phyloP scores from a whole-genome alignment of 2,329 filamentous ascomycete species.

The Monosporascus sp. region DNA sequence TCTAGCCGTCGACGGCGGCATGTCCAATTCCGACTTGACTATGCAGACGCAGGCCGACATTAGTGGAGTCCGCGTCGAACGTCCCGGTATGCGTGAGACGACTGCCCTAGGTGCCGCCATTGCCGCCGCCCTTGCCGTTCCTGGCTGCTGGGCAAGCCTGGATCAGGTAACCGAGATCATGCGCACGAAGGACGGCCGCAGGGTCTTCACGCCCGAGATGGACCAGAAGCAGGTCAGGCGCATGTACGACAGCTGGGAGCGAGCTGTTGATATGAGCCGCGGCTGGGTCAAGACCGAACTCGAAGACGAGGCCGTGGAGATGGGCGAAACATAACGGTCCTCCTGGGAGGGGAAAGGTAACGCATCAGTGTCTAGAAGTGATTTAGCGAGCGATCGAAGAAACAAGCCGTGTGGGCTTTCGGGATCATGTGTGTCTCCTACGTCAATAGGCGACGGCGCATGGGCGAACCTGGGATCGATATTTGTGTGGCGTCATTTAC shows the following conservation, averaged over 20 bases:
- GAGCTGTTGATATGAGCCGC: constrained; percentile 54
- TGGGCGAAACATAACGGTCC: not conserved
- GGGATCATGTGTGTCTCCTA: not conserved
- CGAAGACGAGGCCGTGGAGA: constrained; percentile 16
- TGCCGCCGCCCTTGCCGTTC: constrained; percentile 73
- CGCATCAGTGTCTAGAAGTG: not conserved
- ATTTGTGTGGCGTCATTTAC: not conserved
- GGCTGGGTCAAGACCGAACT: constrained; percentile 42
- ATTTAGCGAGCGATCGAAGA: not conserved
- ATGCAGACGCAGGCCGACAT: constrained; percentile 92
- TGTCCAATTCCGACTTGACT: constrained; percentile 81
- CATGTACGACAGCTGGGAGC: constrained; percentile 49
- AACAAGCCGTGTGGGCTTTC: not conserved
- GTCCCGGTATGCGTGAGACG: constrained; percentile 84
- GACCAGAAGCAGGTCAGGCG: constrained; percentile 34
- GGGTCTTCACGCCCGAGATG: constrained; percentile 64
- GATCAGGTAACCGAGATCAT: constrained; percentile 65
- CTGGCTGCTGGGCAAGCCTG: constrained; percentile 71
- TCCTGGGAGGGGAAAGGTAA: not conserved
- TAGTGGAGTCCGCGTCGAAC: constrained; percentile 74
- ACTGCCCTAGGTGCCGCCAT: constrained; percentile 86
- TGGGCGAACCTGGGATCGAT: too few species aligned
- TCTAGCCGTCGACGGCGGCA: constrained; percentile 81
- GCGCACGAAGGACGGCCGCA: constrained; percentile 61
- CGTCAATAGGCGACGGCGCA: too few species aligned